phyloP scores from a whole-genome alignment of 305 asterid genomes.

The Striga hermonthica region DNA sequence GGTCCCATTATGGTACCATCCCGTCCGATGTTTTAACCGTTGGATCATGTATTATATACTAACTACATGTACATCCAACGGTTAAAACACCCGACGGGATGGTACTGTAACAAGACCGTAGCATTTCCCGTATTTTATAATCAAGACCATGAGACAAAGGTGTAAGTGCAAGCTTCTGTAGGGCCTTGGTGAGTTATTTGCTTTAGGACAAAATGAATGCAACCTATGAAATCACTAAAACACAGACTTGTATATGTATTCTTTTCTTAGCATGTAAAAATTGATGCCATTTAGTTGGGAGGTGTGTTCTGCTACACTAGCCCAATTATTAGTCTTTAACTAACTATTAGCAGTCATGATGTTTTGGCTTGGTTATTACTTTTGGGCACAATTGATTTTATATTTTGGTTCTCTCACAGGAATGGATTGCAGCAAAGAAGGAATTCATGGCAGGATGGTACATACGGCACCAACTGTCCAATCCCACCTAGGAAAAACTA shows the following conservation, averaged over 20 bases:
- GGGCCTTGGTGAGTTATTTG: slow-evolving; percentile 32
- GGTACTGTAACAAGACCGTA: too few species aligned
- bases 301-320: too few species aligned
- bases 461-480: slow-evolving; percentile 76
- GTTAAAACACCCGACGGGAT: too few species aligned
- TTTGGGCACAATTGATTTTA: background rate
- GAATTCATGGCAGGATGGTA: slow-evolving; percentile 95
- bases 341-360: background rate
- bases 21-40: too few species aligned
- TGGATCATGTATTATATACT: too few species aligned
- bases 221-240: background rate
- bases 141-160: slow-evolving; percentile 23
- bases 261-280: too few species aligned
- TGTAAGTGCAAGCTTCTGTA: slow-evolving; percentile 31
- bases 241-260: background rate
- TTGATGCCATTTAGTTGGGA: too few species aligned
- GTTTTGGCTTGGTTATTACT: background rate
- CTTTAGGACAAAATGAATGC: slow-evolving; percentile 26
- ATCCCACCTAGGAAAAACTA: slow-evolving; percentile 77
- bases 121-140: background rate
- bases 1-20: too few species aligned
- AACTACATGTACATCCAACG: too few species aligned
- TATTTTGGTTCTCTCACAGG: slow-evolving; percentile 39
- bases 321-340: background rate
- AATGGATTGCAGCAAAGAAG: slow-evolving; percentile 90